Conservation (phyloP, 192 early-diverging fungal genomes). For the Chytriomyces hyalinus region DNA sequence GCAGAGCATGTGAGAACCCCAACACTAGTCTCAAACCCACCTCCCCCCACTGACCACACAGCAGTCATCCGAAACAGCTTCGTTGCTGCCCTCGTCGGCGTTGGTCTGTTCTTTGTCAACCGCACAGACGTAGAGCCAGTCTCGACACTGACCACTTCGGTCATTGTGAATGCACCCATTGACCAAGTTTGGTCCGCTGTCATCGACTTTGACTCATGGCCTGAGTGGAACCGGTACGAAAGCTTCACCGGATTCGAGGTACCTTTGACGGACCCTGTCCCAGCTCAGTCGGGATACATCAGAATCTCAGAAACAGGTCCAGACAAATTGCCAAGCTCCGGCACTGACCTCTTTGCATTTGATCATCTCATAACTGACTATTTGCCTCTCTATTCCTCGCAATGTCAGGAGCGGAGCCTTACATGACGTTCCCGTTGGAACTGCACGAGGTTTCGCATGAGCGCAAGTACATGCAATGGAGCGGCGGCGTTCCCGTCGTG, state of each 20-base stretch:
- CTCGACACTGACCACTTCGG: neutral
- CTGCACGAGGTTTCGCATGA: constrained; percentile 4
- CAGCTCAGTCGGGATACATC: neutral
- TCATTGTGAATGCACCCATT: neutral
- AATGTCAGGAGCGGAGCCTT: neutral
- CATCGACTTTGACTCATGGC: neutral
- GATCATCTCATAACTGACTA: too few species aligned
- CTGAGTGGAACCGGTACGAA: neutral
- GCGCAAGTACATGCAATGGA: constrained; percentile 2
- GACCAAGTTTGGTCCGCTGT: neutral
- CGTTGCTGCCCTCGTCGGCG: neutral
- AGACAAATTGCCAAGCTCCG: too few species aligned
- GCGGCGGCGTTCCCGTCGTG: neutral
- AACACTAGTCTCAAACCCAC: too few species aligned
- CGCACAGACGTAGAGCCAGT: neutral
- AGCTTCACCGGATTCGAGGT: neutral
- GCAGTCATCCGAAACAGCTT: neutral
- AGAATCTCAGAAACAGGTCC: neutral
- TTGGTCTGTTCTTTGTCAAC: neutral
- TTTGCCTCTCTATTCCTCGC: too few species aligned
- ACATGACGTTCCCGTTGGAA: neutral
- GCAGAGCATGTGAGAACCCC: too few species aligned
- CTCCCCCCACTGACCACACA: neutral
- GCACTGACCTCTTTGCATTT: too few species aligned
- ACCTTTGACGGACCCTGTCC: neutral